Evolutionary conservation across 75 land plant species (phyloP).

Genomic region (Larix kaempferi): DNA sequence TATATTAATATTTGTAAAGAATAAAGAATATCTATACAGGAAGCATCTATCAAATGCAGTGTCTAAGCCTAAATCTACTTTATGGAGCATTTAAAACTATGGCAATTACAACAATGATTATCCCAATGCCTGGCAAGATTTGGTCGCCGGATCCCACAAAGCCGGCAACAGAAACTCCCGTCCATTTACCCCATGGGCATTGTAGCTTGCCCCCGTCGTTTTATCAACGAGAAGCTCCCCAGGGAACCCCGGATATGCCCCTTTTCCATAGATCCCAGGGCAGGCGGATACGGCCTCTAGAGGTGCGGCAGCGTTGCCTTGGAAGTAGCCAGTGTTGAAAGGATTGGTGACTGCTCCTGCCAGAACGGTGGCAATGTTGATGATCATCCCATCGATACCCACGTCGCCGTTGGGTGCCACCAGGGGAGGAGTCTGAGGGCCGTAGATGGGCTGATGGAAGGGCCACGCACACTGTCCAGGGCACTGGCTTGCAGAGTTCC

Average conservation of each 20-base stretch:
- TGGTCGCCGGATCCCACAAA: slow-evolving; percentile 25
- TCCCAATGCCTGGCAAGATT: too few relatives aligned
- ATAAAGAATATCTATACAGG: too few relatives aligned
- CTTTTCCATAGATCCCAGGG: slow-evolving; percentile 28
- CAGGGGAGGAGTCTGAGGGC: slow-evolving; percentile 21
- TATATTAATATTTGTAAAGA: too few relatives aligned
- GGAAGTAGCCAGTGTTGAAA: slow-evolving; percentile 21
- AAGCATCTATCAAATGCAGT: too few relatives aligned
- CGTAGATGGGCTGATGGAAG: slow-evolving; percentile 16
- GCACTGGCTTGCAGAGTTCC: slow-evolving; percentile 19
- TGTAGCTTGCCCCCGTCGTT: slow-evolving; percentile 24
- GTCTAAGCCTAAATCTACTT: too few relatives aligned
- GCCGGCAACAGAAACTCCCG: slow-evolving; percentile 30
- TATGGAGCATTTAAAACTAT: too few relatives aligned
- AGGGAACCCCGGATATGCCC: slow-evolving; percentile 36
- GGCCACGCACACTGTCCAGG: slow-evolving; percentile 30
- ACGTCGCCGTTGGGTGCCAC: slow-evolving; percentile 24
- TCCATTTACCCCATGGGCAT: slow-evolving; percentile 21
- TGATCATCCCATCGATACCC: slow-evolving; percentile 28
- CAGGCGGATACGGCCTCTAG: slow-evolving; percentile 24
- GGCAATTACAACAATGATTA: too few relatives aligned
- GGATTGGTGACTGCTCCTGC: slow-evolving; percentile 26
- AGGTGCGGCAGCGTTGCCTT: slow-evolving; percentile 15
- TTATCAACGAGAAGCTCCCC: slow-evolving; percentile 27
- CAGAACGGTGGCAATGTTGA: slow-evolving; percentile 7